Conservation (phyloP, 768 basidiomycete species). For the Calocybe gangraenosa region DNA sequence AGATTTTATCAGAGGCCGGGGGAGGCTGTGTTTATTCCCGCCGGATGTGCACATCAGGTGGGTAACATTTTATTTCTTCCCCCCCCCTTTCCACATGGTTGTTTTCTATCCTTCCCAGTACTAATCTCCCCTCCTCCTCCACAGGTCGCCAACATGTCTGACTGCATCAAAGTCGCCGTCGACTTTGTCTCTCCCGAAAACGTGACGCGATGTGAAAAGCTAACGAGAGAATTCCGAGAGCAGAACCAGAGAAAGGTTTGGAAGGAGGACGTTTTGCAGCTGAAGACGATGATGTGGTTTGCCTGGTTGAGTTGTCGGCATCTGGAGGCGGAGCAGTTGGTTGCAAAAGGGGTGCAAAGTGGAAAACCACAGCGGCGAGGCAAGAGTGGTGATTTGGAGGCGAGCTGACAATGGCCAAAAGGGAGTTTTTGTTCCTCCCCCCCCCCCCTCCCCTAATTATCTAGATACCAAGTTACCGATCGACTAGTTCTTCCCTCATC, state of each 20-base stretch:
- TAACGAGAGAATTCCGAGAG: conserved; percentile 86
- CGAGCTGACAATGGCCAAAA: no score
- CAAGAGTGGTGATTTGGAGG: no score
- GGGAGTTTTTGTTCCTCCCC: no score
- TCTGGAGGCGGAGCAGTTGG: conserved; percentile 21
- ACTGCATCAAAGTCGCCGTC: conserved; percentile 92
- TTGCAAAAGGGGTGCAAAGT: no score
- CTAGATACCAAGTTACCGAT: no score
- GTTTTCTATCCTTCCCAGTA: background rate
- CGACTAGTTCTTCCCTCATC: no score
- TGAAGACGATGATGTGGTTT: conserved; percentile 93
- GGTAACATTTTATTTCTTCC: conserved; percentile 13
- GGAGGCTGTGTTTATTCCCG: conserved; percentile 93
- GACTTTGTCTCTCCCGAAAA: conserved; percentile 97
- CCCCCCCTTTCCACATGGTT: background rate
- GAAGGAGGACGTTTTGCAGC: conserved; percentile 93
- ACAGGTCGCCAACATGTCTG: conserved; percentile 88
- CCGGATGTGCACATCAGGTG: conserved; percentile 90
- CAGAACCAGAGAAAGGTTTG: conserved; percentile 86
- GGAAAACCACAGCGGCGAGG: no score
- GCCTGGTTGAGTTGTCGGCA: conserved; percentile 73
- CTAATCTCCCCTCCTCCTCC: conserved; percentile 1
- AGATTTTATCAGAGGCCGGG: conserved; percentile 88
- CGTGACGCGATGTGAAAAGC: conserved; percentile 75
- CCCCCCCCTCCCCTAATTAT: no score